Conservation (phyloP, 306 rosid genomes). For the Glycine soja region DNA sequence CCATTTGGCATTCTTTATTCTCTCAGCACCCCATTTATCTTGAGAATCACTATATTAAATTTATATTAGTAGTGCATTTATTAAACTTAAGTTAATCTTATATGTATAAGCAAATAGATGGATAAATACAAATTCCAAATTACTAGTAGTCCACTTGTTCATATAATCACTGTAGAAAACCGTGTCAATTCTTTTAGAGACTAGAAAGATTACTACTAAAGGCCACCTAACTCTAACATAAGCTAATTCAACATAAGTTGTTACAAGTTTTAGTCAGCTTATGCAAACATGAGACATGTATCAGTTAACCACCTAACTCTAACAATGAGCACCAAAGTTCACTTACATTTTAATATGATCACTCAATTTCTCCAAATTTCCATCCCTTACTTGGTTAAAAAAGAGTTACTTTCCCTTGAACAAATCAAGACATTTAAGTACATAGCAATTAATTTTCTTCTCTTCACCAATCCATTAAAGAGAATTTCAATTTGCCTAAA, state of each 20-base stretch:
- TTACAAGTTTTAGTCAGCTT: background rate
- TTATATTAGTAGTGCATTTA: background rate
- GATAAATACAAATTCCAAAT: background rate
- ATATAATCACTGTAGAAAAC: too few species aligned
- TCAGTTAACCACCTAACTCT: background rate
- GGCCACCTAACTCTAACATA: background rate
- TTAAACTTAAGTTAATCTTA: background rate
- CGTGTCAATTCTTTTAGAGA: too few species aligned
- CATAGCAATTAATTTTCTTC: background rate
- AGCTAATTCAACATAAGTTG: conserved; percentile 14
- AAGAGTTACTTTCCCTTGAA: conserved; percentile 3
- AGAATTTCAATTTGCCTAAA: conserved; percentile 14
- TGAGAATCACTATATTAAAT: too few species aligned
- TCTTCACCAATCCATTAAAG: conserved; percentile 23
- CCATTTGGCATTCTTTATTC: too few species aligned
- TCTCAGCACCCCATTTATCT: too few species aligned
- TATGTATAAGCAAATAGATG: too few species aligned
- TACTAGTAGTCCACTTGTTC: background rate
- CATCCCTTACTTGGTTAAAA: conserved; percentile 2
- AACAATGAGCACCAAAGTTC: background rate
- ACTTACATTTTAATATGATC: background rate
- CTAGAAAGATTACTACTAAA: background rate
- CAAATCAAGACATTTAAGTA: conserved; percentile 8
- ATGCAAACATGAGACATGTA: background rate
- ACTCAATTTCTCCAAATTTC: conserved; percentile 14